These are phyloP conservation scores for Herpomyces periplanetae DNA, from an alignment of 2,329 filamentous ascomycete species.

Conservation along the genomic window DNA sequence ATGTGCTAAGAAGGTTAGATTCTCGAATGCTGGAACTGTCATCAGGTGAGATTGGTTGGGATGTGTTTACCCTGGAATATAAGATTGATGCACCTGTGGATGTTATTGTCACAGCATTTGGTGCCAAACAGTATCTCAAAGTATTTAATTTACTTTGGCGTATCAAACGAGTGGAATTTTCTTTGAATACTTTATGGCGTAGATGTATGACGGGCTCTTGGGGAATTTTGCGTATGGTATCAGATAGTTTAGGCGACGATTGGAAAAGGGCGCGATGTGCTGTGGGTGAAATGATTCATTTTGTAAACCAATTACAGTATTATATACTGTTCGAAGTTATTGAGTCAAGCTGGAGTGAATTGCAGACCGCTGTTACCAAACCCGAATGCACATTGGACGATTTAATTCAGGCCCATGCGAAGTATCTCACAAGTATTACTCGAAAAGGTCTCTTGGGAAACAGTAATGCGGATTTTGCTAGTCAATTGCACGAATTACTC, in stretches of 20 bases:
- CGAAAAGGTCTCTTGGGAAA: conserved; percentile 74
- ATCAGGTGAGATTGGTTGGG: conserved; percentile 91
- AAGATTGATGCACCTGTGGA: conserved; percentile 89
- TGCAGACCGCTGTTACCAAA: conserved; percentile 41
- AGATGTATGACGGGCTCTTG: conserved; percentile 78
- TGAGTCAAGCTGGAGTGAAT: conserved; percentile 66
- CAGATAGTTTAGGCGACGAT: conserved; percentile 27
- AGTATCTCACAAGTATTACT: conserved; percentile 70
- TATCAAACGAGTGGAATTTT: conserved; percentile 88
- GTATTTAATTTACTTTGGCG: conserved; percentile 98
- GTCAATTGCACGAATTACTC: conserved; percentile 62
- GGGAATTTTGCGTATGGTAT: conserved; percentile 43
- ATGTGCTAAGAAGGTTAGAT: conserved; percentile 62
- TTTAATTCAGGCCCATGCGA: conserved; percentile 57
- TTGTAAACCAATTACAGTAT: conserved; percentile 82
- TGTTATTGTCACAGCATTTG: conserved; percentile 84
- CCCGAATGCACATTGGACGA: conserved; percentile 77
- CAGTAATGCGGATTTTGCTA: conserved; percentile 29
- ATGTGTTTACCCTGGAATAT: conserved; percentile 93
- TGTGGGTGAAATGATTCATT: conserved; percentile 92
- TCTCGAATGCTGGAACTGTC: conserved; percentile 92
- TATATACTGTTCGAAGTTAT: conserved; percentile 98
- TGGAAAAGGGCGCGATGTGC: conserved; percentile 71
- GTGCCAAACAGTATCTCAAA: conserved; percentile 79
- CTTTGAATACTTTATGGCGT: conserved; percentile 57